Evolutionary conservation across 78 protist species (phyloP).

Genomic region (Emiliania huxleyi): DNA sequence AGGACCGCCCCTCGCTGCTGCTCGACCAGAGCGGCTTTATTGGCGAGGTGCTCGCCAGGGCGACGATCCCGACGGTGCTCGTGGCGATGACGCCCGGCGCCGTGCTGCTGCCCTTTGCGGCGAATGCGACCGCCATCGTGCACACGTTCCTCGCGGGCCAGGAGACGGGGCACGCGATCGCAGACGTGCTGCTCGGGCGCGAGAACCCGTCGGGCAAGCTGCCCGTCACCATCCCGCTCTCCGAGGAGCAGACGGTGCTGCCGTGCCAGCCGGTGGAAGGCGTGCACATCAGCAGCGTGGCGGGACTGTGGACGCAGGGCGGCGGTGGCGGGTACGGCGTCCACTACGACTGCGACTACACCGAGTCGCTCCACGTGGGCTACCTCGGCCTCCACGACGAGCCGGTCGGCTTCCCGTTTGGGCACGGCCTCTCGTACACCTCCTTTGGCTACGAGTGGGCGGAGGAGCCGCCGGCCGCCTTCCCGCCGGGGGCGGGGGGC

Average conservation of each 20-base stretch:
- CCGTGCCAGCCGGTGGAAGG: not conserved
- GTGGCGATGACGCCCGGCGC: not conserved
- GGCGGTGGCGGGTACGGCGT: too few species aligned
- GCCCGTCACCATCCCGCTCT: conserved; percentile 4
- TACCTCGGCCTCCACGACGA: too few species aligned
- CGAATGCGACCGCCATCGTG: not conserved
- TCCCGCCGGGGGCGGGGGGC: too few species aligned
- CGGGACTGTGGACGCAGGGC: not conserved
- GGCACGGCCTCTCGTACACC: conserved; percentile 23
- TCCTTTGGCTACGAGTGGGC: not conserved
- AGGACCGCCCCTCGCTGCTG: not conserved
- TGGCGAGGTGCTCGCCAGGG: not conserved
- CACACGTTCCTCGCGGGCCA: not conserved
- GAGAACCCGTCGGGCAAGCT: conserved; percentile 9
- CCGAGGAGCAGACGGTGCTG: not conserved
- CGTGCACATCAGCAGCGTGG: not conserved
- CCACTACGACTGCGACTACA: too few species aligned
- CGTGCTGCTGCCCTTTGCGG: not conserved
- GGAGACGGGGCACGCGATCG: not conserved
- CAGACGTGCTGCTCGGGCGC: conserved; percentile 10
- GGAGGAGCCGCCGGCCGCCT: too few species aligned
- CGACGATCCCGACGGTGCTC: not conserved
- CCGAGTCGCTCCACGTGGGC: too few species aligned
- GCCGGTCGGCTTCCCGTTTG: conserved; percentile 24
- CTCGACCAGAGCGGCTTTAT: not conserved